Evolutionary conservation across 164 flowering plant genomes (phyloP).

Genomic region (Aristolochia californica): DNA sequence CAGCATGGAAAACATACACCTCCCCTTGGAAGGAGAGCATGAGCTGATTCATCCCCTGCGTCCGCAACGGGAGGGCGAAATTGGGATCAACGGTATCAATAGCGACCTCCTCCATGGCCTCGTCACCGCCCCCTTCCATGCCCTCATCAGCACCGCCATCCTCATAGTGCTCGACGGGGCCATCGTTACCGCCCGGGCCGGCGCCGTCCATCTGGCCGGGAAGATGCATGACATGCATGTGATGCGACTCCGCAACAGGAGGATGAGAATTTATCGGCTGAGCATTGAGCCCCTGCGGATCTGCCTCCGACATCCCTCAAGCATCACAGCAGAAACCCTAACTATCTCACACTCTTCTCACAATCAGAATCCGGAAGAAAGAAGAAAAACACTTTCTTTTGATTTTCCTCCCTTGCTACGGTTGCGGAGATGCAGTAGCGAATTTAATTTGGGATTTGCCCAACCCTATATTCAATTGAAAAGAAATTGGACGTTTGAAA

Average conservation of each 20-base stretch:
- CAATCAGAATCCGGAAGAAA: no score
- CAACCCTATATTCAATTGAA: no score
- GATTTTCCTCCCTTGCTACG: no score
- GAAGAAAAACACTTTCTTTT: neutral
- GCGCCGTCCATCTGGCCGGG: slow-evolving; percentile 7
- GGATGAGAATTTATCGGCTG: neutral
- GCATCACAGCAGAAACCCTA: slow-evolving; percentile 2
- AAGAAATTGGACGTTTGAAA: no score
- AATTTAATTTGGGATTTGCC: no score
- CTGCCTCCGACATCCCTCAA: neutral
- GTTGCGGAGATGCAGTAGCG: no score
- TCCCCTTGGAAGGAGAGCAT: slow-evolving; percentile 25
- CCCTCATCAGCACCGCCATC: slow-evolving; percentile 1
- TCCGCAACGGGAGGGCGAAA: slow-evolving; percentile 4
- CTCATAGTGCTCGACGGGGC: neutral
- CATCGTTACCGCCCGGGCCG: neutral
- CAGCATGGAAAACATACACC: slow-evolving; percentile 22
- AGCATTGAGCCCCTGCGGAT: slow-evolving; percentile 2
- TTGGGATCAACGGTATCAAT: slow-evolving; percentile 9
- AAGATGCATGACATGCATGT: slow-evolving; percentile 4
- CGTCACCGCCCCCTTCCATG: slow-evolving; percentile 2
- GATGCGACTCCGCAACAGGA: neutral
- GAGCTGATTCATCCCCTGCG: slow-evolving; percentile 16
- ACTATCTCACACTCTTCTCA: neutral
- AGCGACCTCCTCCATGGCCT: slow-evolving; percentile 3